Evolutionary conservation across 441 rosid genomes (phyloP), one percentile per base, ranked within the genome.

Genomic region (Syzygium malaccense): DNA sequence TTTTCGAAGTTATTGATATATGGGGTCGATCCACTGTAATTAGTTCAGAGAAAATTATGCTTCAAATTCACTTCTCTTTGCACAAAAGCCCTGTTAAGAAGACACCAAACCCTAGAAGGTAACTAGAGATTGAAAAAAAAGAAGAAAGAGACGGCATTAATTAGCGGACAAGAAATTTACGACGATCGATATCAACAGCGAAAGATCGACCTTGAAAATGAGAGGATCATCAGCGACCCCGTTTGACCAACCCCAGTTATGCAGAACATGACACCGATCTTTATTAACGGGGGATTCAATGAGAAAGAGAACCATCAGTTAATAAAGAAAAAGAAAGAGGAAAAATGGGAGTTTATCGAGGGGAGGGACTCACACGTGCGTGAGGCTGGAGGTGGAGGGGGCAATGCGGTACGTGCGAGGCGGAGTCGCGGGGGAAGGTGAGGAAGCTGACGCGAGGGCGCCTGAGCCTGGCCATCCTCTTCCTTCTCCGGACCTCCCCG

Each of bases 381-480:
- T 6, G 99, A 92, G 86, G 86, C 83, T 20, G 84, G 91, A 49
- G 89, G 85, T 64, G 92, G 45, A 60, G 92, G 85, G 88, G 95
- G 71, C 64, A 37, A 6, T 71, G n/a, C 55, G 93, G 95, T 96
- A 94, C 94, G 95, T 94, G 96, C 92, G 95, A 89, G 89, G 89
- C 4, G 33, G 91, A 66, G 84, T 87, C 55, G 88, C 90, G 88
- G 60, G 92, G 87, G 75, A 92, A 90, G 55, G 90, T 78, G 48
- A 91, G 75, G 54, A 54, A 86, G 90, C 45, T 93, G 92, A 92
- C 90, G 92, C 93, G 88, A 86, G 96, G 92, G 87, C 98, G 92
- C 92, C 98, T 97, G 93, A 92, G 99, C 92, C 99, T 93, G 23
- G 96, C 95, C 98, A 96, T 95, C 92, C 98, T 96, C 92, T 95